phyloP scores from a whole-genome alignment of 441 rosid genomes.

The Cnidoscolus chayamansa region DNA sequence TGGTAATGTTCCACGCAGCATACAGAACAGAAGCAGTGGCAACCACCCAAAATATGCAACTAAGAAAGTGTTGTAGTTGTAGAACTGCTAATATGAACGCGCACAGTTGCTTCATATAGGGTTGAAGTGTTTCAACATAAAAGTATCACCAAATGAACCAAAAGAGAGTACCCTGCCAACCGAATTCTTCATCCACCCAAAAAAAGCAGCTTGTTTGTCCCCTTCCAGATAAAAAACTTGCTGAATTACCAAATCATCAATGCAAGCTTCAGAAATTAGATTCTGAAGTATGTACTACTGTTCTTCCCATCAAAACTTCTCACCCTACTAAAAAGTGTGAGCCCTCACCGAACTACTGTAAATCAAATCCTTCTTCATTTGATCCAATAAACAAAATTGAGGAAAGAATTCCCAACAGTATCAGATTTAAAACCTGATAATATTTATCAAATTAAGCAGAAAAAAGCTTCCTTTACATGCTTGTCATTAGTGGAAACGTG shows the following conservation, averaged over 20 bases:
- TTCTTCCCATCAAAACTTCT: not conserved
- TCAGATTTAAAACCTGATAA: not conserved
- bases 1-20: not conserved
- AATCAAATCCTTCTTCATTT: slow-evolving; percentile 1
- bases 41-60: not conserved
- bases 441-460: not conserved
- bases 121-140: not conserved
- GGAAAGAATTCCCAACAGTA: not conserved
- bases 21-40: not conserved
- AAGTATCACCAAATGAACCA: not conserved
- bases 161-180: not conserved
- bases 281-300: not conserved
- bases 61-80: not conserved
- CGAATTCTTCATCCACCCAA: too few species aligned
- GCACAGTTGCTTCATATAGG: not conserved
- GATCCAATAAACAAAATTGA: not conserved
- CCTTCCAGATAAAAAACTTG: too few species aligned
- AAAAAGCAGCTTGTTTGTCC: too few species aligned
- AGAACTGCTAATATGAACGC: not conserved
- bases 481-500: not conserved
- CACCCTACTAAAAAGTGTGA: not conserved
- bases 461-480: not conserved
- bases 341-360: not conserved
- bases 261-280: not conserved
- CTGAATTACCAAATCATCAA: not conserved